Base-by-base conservation (phyloP, 2,329 filamentous ascomycete species). In the Exophiala calicioides region DNA sequence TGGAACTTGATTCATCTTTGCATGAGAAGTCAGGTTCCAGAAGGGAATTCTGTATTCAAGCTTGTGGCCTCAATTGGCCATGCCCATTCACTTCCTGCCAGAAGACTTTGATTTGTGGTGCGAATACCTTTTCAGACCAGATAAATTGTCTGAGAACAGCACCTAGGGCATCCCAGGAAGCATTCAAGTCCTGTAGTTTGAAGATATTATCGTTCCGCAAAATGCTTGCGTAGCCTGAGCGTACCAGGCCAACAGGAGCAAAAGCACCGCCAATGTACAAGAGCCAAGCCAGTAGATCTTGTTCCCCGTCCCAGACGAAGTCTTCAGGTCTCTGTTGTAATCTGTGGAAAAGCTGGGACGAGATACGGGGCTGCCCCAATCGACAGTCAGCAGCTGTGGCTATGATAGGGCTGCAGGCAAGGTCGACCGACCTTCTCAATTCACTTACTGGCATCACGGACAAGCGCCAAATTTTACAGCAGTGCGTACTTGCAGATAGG, bases 101-200 rank as follows among this genome's bases (percentile, higher is more conserved):
- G 34, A 72, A 63, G 2, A 31, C 50, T 33, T 60, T 61, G 0
- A 65, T 61, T 1, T 62, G 59, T 3, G 47, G 27, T 32, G 43
- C 9, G 38, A 71, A 71, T 21, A 66, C 67, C 3, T 57, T 60
- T 1, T 69, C 64, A 7, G 69, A 72, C 69, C 69, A 73, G 26
- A 68, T 65, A 35, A 70, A 72, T 20, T 58, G 57, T 36, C 59
- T 60, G 30, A 72, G 41, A 16, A 66, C 58, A 12, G 34, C 32
- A 20, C 63, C 53, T 16, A 69, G 15, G 29, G 62, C 60, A 5
- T 57, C 18, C 65, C 66, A 70, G 32, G 68, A 65, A 8, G 4
- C 34, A 42, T 61, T 60, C 16, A 60, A 47, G 18, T 10, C 42
- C 43, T 20, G 36, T 5, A 56, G 58, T 21, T 53, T 53, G 27